Evolutionary conservation across 2,329 filamentous ascomycete genomes (phyloP), one percentile per base, ranked within the genome.

Genomic region (Thelonectria rubi): DNA sequence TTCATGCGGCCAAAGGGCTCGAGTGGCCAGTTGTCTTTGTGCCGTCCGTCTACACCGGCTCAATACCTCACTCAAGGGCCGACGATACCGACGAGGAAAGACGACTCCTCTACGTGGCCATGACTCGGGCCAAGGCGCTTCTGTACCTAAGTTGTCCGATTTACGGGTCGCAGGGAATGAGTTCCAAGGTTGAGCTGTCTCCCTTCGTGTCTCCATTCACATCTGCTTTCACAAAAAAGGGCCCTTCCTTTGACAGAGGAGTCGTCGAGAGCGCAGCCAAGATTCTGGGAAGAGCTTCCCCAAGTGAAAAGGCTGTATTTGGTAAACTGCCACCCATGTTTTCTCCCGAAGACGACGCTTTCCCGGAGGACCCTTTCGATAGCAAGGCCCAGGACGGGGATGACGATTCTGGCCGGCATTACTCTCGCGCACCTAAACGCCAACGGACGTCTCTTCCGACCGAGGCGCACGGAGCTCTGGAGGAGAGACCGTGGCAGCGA

Each of bases 11-110:
- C 3, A 99, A 99, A 76, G 94, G 94, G 3, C 82, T 99, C 1
- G 94, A 99, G 75, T 99, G 95, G 95, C 94, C 94, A 0, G 84
- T 97, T 1, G 93, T 98, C 1, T 98, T 98, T 75, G 88, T 98
- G 15, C 94, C 95, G 6, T 92, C 91, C 1, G 90, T 93, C 24
- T 97, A 97, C 73, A 88, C 93, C 48, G 95, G 94, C 1, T 94
- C 91, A 2, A 96, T 98, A 61, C 94, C 94, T 5, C 94, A 98
- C 75, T 90, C 89, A 2, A 86, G 94, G 68, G 86, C 93, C 1
- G 94, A 97, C 47, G 92, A 98, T 73, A 82, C 84, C 3, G 90
- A 94, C 58, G 94, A 99, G 76, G 94, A 99, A 75, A 84, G 95
- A 61, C 85, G 94, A 26, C 78, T 99, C 47, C 82, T 99, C 0